A percentile compares a stretch with the other conserved stretches of the same genome.
These are phyloP conservation scores for Dactylellina drechsleri DNA, from an alignment of 2,329 filamentous ascomycete species.

Conservation along the genomic window DNA sequence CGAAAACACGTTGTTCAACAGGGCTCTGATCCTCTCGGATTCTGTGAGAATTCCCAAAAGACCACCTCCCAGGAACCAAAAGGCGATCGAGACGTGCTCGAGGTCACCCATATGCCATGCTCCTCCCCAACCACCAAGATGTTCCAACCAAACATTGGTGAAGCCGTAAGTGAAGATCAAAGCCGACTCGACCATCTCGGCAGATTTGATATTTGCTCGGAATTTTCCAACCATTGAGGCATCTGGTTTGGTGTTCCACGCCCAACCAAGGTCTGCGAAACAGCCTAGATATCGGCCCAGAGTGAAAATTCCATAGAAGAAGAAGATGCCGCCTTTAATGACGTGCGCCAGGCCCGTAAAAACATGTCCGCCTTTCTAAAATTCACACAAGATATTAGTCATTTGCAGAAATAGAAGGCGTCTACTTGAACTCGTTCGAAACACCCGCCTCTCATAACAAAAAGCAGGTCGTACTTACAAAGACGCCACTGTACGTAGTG, in stretches of 20 bases:
- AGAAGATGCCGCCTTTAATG: slow-evolving; percentile 93
- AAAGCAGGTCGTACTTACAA: slow-evolving; percentile 70
- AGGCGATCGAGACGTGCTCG: slow-evolving; percentile 90
- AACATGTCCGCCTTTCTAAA: slow-evolving; percentile 72
- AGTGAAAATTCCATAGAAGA: slow-evolving; percentile 88
- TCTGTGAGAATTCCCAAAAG: slow-evolving; percentile 89
- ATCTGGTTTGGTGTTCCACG: slow-evolving; percentile 77
- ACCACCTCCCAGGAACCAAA: slow-evolving; percentile 93
- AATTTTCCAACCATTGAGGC: slow-evolving; percentile 69
- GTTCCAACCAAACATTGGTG: slow-evolving; percentile 92
- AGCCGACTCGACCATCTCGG: slow-evolving; percentile 88
- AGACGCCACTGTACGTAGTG: slow-evolving; percentile 82
- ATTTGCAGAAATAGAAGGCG: no score
- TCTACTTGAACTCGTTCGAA: no score
- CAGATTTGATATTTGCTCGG: slow-evolving; percentile 73
- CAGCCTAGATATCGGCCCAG: slow-evolving; percentile 89
- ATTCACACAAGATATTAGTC: neutral
- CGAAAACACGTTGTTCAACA: slow-evolving; percentile 69
- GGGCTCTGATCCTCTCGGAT: slow-evolving; percentile 73
- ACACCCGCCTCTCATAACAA: neutral
- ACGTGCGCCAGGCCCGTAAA: slow-evolving; percentile 92
- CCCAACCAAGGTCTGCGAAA: slow-evolving; percentile 90
- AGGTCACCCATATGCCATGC: slow-evolving; percentile 82
- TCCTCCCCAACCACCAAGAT: slow-evolving; percentile 76
- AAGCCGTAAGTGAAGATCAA: slow-evolving; percentile 79